Evolutionary conservation across 148 eudicot species (phyloP).

Genomic region (Amaranthus palmeri): DNA sequence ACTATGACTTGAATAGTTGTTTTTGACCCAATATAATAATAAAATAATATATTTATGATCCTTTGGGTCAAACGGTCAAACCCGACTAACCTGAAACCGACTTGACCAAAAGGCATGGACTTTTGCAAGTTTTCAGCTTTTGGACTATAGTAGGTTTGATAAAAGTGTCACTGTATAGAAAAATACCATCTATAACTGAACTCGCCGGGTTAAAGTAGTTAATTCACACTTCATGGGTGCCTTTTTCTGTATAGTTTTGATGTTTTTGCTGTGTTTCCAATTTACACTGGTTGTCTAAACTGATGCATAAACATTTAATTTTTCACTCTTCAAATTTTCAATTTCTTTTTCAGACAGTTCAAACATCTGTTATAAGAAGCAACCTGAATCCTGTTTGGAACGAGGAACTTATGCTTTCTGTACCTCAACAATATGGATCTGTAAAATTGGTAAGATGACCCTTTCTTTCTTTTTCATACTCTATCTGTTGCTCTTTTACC

Average conservation of each 20-base stretch:
- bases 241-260: too few relatives aligned
- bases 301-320: background rate
- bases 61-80: too few relatives aligned
- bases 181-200: too few relatives aligned
- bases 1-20: too few relatives aligned
- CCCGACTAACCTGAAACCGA: too few relatives aligned
- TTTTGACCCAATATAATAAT: too few relatives aligned
- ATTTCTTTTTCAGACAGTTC: conserved; percentile 50
- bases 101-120: background rate
- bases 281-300: background rate
- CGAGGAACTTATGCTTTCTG: conserved; percentile 87
- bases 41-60: too few relatives aligned
- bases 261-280: too few relatives aligned
- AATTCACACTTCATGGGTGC: too few relatives aligned
- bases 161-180: background rate
- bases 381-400: conserved; percentile 92
- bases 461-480: background rate
- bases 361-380: conserved; percentile 62
- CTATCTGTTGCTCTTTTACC: background rate
- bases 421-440: conserved; percentile 68
- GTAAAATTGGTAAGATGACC: conserved; percentile 56
- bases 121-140: background rate
- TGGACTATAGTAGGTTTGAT: background rate
- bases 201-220: too few relatives aligned
- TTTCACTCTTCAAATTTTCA: conserved; percentile 17